Evolutionary conservation across 306 rosid genomes (phyloP), one percentile per base, ranked within the genome.

Genomic region (Lathyrus sativus): DNA sequence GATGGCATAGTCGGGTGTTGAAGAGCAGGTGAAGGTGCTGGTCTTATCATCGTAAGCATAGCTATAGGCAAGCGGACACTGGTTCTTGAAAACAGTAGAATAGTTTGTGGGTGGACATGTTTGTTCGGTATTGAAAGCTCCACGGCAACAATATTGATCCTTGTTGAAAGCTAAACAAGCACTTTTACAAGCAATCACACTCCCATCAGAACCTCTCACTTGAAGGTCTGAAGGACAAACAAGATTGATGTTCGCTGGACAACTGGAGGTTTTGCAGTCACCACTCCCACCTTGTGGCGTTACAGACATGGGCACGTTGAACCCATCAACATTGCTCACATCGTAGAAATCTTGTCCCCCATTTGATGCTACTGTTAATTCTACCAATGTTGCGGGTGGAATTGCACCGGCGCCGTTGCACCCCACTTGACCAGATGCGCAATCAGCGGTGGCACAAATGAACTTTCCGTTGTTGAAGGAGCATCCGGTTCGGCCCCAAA

Each of bases 41-140:
- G 0, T 79, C 24, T 61, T 67, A 9, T 84, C 91, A 29, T 90
- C 96, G 6, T 55, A 79, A 41, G 96, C 87, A 9, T 87, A 85
- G 70, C 86, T 84, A 56, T 85, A 85, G 31, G 95, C 96, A 22
- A 57, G 80, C n/a, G 91, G 95, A 8, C 96, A 90, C 29, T 82
- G 78, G 0, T 67, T 2, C 80, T 85, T 22, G 15, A 87, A 90
- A 11, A 87, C 13, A 65, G 2, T 0, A 0, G 96, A 85, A 53
- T 79, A 90, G 0, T 67, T 3, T 0, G 88, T 78, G 3, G 95
- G 88, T 0, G 75, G 77, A 41, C 96, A 90, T 2, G 6, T 85
- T 0, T 29, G 66, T 0, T 83, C 42, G 0, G 17, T 19, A 9
- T 15, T 17, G 11, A 29, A 13, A 2, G 12, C 61, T 0, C 87